Evolutionary conservation across 345 rosid species (phyloP), one percentile per base, ranked within the genome.

Genomic region (Hibiscus tridactylites): DNA sequence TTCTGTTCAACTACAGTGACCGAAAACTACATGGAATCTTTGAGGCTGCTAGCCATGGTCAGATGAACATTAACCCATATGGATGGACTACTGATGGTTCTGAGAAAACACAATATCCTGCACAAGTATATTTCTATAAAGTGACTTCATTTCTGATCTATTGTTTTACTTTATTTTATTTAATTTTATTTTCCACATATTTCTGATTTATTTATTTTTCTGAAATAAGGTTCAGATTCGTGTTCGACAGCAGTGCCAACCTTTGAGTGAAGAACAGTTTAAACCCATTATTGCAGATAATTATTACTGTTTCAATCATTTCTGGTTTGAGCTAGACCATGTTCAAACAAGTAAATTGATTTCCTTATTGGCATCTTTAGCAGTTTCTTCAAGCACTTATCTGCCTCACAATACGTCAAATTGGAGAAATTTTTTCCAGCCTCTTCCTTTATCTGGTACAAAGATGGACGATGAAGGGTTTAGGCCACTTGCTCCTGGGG

Each of bases 261-360:
- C 98, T 21, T 76, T 90, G 68, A 17, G 15, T 10, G 97, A 92
- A 83, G 84, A 82, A 26, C 87, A 77, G 72, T 92, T 85, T 60
- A 82, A 76, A 77, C 84, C 80, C 56, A 73, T 86, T 63, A 85
- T 92, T 71, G 57, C 29, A 9, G 84, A 82, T 70, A 92, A 92
- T 73, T 92, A 92, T 82, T 83, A 87, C 79, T 33, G 3, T 9
- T 42, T 26, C 35, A 72, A 29, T 58, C 86, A 81, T 75, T 89
- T 92, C 70, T 85, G 89, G 90, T 92, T 92, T 74, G 98, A 90
- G 82, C 83, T 92, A 47, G 98, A 92, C 80, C 83, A 84, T 74
- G 65, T 78, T 65, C 97, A 92, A 81, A 77, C 93, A n/a, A 83
- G 39, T 65, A 86, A 81, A 79, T 78, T 92, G 83, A 78, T 77